Conservation (phyloP, 495 filamentous ascomycete species). For the Aspergillus bertholletiae region DNA sequence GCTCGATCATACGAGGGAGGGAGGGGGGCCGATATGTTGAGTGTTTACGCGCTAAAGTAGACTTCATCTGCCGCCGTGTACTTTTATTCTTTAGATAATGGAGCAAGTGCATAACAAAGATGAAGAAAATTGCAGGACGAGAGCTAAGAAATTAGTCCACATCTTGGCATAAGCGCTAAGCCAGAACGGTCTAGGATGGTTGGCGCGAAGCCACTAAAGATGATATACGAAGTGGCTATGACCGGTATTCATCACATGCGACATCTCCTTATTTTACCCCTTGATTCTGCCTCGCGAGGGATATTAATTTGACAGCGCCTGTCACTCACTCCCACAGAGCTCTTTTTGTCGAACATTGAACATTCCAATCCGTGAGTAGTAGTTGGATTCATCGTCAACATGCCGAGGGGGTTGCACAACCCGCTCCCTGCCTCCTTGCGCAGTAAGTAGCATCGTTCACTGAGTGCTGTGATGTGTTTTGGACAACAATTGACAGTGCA, state of each 20-base stretch:
- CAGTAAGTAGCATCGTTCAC: constrained; percentile 33
- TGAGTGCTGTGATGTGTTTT: too few relatives aligned
- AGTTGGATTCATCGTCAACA: too few relatives aligned
- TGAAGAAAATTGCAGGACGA: too few relatives aligned
- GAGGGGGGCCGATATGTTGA: constrained; percentile 11
- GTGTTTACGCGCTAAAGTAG: constrained; percentile 4
- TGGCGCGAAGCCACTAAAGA: too few relatives aligned
- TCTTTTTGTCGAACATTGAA: background rate
- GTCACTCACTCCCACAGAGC: too few relatives aligned
- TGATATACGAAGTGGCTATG: too few relatives aligned
- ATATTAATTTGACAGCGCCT: too few relatives aligned
- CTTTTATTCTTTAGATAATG: background rate
- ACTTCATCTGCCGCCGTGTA: background rate
- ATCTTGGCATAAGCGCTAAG: background rate
- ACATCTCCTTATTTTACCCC: background rate
- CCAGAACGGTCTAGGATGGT: background rate
- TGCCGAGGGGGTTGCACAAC: constrained; percentile 53
- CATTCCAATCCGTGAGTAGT: too few relatives aligned
- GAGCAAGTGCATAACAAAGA: background rate
- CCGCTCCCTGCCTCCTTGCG: constrained; percentile 55
- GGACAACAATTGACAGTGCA: background rate
- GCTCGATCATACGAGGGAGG: constrained; percentile 9
- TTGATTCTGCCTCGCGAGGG: background rate
- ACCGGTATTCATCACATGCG: too few relatives aligned
- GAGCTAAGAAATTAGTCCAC: background rate